Percentiles rank a stretch among this genome's conserved stretches.
phyloP scores from a whole-genome alignment of 225 moss, liverwort and hornwort genomes.

The Pseudoscleropodium purum region DNA sequence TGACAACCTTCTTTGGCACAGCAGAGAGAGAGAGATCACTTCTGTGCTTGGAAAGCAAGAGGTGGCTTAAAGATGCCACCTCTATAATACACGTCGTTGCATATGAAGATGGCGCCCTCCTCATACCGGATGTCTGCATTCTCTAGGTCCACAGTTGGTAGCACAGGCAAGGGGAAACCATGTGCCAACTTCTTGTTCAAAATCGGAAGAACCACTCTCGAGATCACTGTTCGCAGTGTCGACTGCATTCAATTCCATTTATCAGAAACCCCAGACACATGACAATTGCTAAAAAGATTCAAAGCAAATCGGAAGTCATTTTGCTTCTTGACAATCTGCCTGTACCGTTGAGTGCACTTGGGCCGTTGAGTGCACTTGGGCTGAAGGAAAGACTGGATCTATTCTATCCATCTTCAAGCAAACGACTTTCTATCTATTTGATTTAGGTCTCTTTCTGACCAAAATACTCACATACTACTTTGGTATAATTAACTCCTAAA shows the following conservation, averaged over 20 bases:
- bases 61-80: slow-evolving; percentile 35
- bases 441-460: background rate
- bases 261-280: background rate
- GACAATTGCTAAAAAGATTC: background rate
- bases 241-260: slow-evolving; percentile 33
- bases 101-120: slow-evolving; percentile 78
- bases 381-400: background rate
- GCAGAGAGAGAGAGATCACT: background rate
- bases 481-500: background rate
- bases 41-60: background rate
- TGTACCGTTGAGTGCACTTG: background rate
- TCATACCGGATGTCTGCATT: slow-evolving; percentile 82
- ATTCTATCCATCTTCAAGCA: background rate
- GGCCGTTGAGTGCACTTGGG: no score
- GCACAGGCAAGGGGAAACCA: slow-evolving; percentile 82
- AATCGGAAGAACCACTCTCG: slow-evolving; percentile 73
- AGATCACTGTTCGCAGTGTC: slow-evolving; percentile 68
- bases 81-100: slow-evolving; percentile 63
- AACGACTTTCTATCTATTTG: background rate
- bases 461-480: background rate
- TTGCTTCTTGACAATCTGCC: background rate
- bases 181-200: slow-evolving; percentile 58
- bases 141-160: slow-evolving; percentile 62
- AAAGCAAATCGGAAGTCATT: background rate
- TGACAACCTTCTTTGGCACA: background rate